Percentiles rank a stretch among this genome's conserved stretches.
Evolutionary conservation across 2,329 filamentous ascomycete species (phyloP).

Genomic region (Thielaviopsis punctulata): DNA sequence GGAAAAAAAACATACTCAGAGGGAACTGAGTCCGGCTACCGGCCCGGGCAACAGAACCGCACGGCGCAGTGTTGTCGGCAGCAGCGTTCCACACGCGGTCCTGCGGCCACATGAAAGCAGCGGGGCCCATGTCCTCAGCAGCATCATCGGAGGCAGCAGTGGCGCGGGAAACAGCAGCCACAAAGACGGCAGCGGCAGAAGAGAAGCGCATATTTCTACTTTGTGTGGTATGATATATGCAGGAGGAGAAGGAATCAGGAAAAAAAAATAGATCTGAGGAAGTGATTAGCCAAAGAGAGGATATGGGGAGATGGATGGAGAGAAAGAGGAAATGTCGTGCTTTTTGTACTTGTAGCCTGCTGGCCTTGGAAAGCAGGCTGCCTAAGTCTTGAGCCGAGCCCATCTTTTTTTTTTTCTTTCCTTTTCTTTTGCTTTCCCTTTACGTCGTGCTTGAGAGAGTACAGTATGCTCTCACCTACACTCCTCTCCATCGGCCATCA

Average conservation of each 20-base stretch:
- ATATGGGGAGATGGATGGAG: background rate
- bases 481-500: too few species aligned
- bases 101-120: conserved; percentile 42
- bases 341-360: background rate
- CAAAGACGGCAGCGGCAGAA: background rate
- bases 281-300: too few species aligned
- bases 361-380: too few species aligned
- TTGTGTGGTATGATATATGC: background rate
- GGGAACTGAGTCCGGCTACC: conserved; percentile 39
- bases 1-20: conserved; percentile 23
- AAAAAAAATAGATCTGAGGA: background rate
- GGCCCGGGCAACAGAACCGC: conserved; percentile 31
- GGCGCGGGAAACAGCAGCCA: conserved; percentile 11
- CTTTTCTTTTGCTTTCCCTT: too few species aligned
- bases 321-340: background rate
- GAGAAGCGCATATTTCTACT: conserved; percentile 3
- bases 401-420: too few species aligned
- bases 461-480: too few species aligned
- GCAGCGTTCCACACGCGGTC: conserved; percentile 38
- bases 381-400: too few species aligned
- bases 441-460: too few species aligned
- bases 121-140: conserved; percentile 30
- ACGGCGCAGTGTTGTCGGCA: conserved; percentile 38
- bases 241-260: background rate
- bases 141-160: conserved; percentile 9